Base-by-base conservation (phyloP, 768 basidiomycete genomes). In the Nidularia sp. region DNA sequence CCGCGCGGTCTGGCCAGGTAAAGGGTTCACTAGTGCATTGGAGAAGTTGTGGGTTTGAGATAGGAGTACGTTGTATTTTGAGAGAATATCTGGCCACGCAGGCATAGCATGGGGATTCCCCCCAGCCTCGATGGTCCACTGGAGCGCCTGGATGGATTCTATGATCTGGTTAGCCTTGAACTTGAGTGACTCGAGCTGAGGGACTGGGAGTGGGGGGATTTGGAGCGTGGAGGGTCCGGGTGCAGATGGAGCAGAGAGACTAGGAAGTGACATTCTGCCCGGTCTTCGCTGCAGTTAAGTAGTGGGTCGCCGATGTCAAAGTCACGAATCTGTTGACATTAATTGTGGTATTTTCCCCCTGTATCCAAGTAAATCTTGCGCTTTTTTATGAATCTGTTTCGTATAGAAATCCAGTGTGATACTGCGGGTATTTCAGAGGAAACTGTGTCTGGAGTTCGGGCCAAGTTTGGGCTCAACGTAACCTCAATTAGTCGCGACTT, bases 31-130 rank as follows among this genome's bases (percentile, higher is more conserved):
- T 41, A 90, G 77, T 0, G 83, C 79, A 48, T 76, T 81, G 43
- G 85, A 86, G 59, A 93, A 84, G 57, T 77, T 86, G 62, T 89
- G 88, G 0, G 88, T 89, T 60, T 93, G 91, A 0, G 88, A 89
- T 51, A 93, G 78, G 29, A 93, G 77, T 56, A 90, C 78, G 58
- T 85, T 91, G 79, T 92, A 93, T 72, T 91, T 92, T 10, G 86
- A 84, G 50, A 93, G 76, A 50, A 93, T 81, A 61, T 93, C 90
- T 2, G 90, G 91, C 91, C 91, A 93, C 6, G 87, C 68, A 2
- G 86, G 84, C 83, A 91, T 90, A n/a, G 63, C 72, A 35, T 69
- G 70, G 43, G 74, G 76, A 35, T 81, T 74, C 9, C 79, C 78
- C 3, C 78, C 78, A 5, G 71, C 73, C 49, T 88, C 84, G 57